Percentiles rank a stretch among this genome's conserved stretches.
Evolutionary conservation across 257 asterid species (phyloP).

Genomic region (Fraxinus excelsior): DNA sequence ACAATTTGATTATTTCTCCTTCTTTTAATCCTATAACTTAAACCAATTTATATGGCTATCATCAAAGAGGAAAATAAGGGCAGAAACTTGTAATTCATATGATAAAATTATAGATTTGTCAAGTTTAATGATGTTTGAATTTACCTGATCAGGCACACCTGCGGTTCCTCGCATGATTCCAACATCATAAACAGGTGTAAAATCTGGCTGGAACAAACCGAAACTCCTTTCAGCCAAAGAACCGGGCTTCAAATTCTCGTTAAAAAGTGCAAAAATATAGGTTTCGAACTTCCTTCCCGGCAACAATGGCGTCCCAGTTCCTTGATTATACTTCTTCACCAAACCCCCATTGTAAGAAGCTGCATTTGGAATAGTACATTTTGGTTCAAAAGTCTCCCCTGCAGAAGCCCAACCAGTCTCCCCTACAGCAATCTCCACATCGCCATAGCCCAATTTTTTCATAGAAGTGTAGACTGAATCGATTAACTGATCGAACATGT

Average conservation of each 20-base stretch:
- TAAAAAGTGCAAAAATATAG: conserved; percentile 63
- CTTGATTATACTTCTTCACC: conserved; percentile 46
- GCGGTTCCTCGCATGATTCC: conserved; percentile 66
- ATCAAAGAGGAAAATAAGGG: too few species aligned
- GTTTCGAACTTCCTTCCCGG: conserved; percentile 68
- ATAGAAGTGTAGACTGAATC: conserved; percentile 68
- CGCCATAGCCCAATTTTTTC: conserved; percentile 67
- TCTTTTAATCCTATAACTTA: too few species aligned
- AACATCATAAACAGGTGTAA: conserved; percentile 59
- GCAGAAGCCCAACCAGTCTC: conserved; percentile 93
- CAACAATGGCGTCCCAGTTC: conserved; percentile 80
- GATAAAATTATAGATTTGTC: too few species aligned
- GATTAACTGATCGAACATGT: conserved; percentile 74
- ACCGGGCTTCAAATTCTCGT: conserved; percentile 76
- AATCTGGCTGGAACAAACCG: conserved; percentile 83
- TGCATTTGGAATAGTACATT: conserved; percentile 71
- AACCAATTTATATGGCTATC: too few species aligned
- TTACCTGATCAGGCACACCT: conserved; percentile 32
- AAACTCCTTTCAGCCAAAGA: conserved; percentile 66
- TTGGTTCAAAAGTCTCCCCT: conserved; percentile 66
- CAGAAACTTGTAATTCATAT: too few species aligned
- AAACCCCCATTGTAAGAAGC: conserved; percentile 67
- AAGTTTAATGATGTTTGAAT: background rate
- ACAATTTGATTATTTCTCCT: too few species aligned
- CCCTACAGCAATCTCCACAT: conserved; percentile 70